These are phyloP conservation scores for Coniochaeta sp. DNA, from an alignment of 2,329 filamentous ascomycete genomes.

Conservation along the genomic window DNA sequence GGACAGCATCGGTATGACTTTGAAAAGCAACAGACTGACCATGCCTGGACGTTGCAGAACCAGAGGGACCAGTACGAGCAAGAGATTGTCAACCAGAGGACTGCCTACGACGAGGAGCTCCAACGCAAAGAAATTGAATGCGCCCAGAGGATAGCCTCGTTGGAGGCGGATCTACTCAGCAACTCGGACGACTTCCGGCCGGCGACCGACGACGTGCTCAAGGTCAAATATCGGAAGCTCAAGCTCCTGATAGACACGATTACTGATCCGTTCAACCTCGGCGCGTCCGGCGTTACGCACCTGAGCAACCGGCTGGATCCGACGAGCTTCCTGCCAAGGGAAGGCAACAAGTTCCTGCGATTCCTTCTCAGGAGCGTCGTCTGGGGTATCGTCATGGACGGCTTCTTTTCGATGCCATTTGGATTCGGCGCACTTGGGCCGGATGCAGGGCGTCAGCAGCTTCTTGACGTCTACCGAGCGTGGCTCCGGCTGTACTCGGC, in stretches of 20 bases:
- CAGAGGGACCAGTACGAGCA: neutral
- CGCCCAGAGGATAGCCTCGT: constrained; percentile 7
- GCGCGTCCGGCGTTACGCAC: constrained; percentile 3
- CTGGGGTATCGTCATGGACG: constrained; percentile 13
- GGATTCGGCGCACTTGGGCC: constrained; percentile 16
- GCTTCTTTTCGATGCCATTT: constrained; percentile 17
- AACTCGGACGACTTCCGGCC: constrained; percentile 17
- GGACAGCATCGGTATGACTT: neutral
- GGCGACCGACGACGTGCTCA: constrained; percentile 13
- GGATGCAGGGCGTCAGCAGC: constrained; percentile 2
- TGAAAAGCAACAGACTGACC: neutral
- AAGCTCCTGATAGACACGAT: constrained; percentile 12
- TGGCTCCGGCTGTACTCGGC: constrained; percentile 11
- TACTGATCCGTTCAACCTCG: constrained; percentile 11
- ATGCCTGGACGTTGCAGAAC: neutral
- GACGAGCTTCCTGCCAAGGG: constrained; percentile 9
- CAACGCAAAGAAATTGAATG: constrained; percentile 2
- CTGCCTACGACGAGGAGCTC: neutral
- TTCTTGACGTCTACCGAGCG: constrained; percentile 9
- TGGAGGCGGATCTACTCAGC: constrained; percentile 14
- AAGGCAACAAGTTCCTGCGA: constrained; percentile 7
- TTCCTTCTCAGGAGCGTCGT: constrained; percentile 13
- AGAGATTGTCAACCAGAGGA: neutral
- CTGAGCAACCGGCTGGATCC: constrained; percentile 8
- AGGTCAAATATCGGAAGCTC: constrained; percentile 10